Base-by-base conservation (phyloP, 1,284 basidiomycete genomes). In the Boletus hoseneyae region DNA sequence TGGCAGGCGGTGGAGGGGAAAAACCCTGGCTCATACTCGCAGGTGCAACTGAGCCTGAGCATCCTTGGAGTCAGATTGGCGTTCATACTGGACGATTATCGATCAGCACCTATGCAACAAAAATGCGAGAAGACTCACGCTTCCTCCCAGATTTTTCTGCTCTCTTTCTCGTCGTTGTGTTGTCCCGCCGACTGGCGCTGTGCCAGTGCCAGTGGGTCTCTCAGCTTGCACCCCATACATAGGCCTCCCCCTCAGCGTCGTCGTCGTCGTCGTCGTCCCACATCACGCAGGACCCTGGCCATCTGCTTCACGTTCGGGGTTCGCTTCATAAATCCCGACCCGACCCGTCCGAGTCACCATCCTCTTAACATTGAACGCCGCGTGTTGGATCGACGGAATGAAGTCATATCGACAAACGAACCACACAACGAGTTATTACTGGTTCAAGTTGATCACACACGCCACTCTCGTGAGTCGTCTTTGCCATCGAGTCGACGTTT, bases 251-350 rank as follows among this genome's bases (percentile, higher is more conserved):
- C 12, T 16, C 32, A 15, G 51, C 55, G 0, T 52, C 53, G 0
- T 54, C 63, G 1, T 72, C 66, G 3, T 68, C 66, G 1, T 70
- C 67, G 13, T 69, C 65, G 41, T 77, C 76, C 76, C 76, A 78
- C 74, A 42, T 75, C 73, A 15, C 65, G 66, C 15, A 75, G 63
- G 19, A 48, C 40, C 27, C 51, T 58, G 4, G 18, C 16, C 47
- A 9, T 27, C 30, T 35, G 36, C 35, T 41, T 58, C 42, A 29
- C 8, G 2, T 27, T 49, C 30, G 45, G 16, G 10, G 46, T 34
- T 44, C 42, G 43, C 33, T 32, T 49, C 40, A 42, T 38, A 12
- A 49, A 41, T 30, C 42, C 30, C 39, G 45, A 41, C 6, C 40
- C 47, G 19, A 37, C 15, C 10, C 38, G 40, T 30, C n/a, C n/a